Base-by-base conservation (phyloP, 352 stramenopile species). In the Globisporangium parvum region DNA sequence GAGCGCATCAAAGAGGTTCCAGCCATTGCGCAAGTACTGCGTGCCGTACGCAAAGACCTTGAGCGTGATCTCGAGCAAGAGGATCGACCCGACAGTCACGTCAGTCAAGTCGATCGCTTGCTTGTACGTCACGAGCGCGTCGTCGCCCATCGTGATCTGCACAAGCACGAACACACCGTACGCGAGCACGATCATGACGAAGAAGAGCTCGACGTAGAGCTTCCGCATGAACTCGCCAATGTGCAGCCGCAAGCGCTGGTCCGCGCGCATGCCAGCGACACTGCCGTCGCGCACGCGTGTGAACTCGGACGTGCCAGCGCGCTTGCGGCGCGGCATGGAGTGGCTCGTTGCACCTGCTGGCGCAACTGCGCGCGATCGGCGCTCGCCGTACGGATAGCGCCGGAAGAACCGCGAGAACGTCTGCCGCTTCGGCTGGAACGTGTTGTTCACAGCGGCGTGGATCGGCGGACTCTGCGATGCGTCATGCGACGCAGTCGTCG, bases 171-270 rank as follows among this genome's bases (percentile, higher is more conserved):
- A 93, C 39, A 87, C 67, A 28, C 85, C 85, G 63, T 95, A 92
- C 57, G 69, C 72, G 26, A 95, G 71, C 52, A 95, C 80, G 63
- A 93, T 90, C 68, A 92, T 88, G 39, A 91, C 81, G 62, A 95
- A 95, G 56, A 95, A 95, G 24, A 93, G 59, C 62, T 95, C 81
- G 24, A 95, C 85, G 60, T 85, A 85, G 4, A 95, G 67, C 57
- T 86, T 70, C 28, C 77, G 77, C 79, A 95, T 91, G 59, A 92
- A 93, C 53, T 88, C 76, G 55, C 83, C 83, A 6, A 95, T 70
- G 9, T 58, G 39, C 17, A 87, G 52, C 0, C 81, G 79, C 4
- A 83, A 39, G 24, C 69, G 75, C 47, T 90, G 70, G 50, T 77
- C 48, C 0, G 63, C 44, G 15, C 66, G 66, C 37, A 85, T 9